Conservation (phyloP, 2,329 filamentous ascomycete genomes). For the Phaeomoniella chlamydospora region DNA sequence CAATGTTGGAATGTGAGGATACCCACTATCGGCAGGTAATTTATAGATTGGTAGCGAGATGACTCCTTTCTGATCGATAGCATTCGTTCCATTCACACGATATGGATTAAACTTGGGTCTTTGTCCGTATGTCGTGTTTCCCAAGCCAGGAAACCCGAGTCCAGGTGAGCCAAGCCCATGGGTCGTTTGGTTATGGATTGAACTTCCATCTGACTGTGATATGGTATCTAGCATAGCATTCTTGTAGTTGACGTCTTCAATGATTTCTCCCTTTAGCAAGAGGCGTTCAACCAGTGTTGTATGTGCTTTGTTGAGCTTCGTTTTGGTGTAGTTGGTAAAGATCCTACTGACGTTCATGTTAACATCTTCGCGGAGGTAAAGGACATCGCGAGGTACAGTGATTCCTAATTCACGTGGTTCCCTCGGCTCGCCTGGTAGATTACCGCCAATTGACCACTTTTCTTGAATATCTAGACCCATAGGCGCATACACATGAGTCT, state of each 20-base stretch:
- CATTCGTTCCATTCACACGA: background rate
- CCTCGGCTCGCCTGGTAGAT: constrained; percentile 53
- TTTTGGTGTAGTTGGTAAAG: constrained; percentile 64
- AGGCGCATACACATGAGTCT: constrained; percentile 75
- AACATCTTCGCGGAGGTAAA: constrained; percentile 77
- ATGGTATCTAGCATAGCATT: background rate
- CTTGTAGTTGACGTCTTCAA: constrained; percentile 12
- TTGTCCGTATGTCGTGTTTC: too few species aligned
- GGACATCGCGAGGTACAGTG: constrained; percentile 48
- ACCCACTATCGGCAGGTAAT: too few species aligned
- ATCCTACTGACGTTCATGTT: constrained; percentile 69
- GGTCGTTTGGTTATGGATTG: background rate
- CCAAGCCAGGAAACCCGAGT: too few species aligned
- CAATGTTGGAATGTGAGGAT: background rate
- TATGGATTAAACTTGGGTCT: background rate
- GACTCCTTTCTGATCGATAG: background rate
- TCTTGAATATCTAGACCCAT: constrained; percentile 66
- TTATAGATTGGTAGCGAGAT: background rate
- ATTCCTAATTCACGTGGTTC: constrained; percentile 53
- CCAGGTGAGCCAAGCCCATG: background rate
- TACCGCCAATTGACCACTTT: constrained; percentile 64
- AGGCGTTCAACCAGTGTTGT: constrained; percentile 53
- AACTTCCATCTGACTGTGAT: background rate
- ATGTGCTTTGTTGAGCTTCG: constrained; percentile 66
- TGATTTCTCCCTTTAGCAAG: constrained; percentile 33